Base-by-base conservation (phyloP, 768 basidiomycete genomes). In the Lactifluus volemus region DNA sequence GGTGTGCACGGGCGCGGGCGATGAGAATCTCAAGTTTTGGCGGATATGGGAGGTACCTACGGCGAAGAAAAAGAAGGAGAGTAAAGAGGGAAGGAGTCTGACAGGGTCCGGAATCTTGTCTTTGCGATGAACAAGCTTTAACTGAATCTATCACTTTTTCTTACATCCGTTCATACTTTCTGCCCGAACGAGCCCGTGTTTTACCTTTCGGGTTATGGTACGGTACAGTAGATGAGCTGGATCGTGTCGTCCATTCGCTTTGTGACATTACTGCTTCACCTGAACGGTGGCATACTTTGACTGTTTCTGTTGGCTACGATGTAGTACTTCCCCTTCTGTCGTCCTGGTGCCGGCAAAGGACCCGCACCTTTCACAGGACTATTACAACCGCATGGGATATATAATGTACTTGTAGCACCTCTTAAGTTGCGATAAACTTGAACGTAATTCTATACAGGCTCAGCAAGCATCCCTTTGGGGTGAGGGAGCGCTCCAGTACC, bases 11-110 rank as follows among this genome's bases (percentile, higher is more conserved):
- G 92, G 90, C 8, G 92, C 92, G 1, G 89, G 89, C 0, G 97
- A 98, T 69, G 96, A 98, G 78, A 95, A 95, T 69, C 77, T 98
- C 68, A 98, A 98, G 77, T 96, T 96, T 74, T 96, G 94, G 94
- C 83, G 84, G 60, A 79, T 92, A 42, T 91, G 89, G 89, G 89
- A 90, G 52, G 72, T 79, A 45, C 77, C 75, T 9, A 75, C 73
- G 64, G 76, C 69, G 68, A 85, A 81, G 75, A 83, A 82, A 75
- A 79, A 78, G 60, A 77, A 78, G 47, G 75, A 76, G 45, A 73
- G 70, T 34, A 71, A 65, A 69, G 73, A 71, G 17, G 75, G 75
- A 65, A 65, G 58, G 68, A 67, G 65, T 56, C 47, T 58, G 55
- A 66, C 65, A 12, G 65, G 63, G 12, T 66, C 65, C 29, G 75